Percentiles rank a stretch among this genome's conserved stretches.
These are phyloP conservation scores for Fusarium secorum DNA, from an alignment of 2,329 filamentous ascomycete species.

Conservation along the genomic window DNA sequence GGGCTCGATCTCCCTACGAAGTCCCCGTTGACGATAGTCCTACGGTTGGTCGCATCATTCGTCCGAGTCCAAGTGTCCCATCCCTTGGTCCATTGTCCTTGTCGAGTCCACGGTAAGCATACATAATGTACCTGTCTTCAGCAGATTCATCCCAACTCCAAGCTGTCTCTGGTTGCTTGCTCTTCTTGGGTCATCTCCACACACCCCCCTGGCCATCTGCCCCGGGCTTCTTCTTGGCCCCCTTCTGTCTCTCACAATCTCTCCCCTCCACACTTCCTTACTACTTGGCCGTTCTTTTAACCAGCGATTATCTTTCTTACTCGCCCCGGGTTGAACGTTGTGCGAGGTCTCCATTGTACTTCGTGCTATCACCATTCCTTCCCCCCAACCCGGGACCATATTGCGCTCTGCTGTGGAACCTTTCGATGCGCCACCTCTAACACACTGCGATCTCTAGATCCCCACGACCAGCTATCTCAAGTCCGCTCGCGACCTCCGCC, in stretches of 20 bases:
- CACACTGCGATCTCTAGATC: constrained; percentile 50
- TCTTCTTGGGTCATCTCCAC: constrained; percentile 31
- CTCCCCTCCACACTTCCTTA: constrained; percentile 32
- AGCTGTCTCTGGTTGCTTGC: constrained; percentile 8
- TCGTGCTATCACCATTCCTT: constrained; percentile 34
- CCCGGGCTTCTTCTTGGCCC: constrained; percentile 34
- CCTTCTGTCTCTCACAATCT: constrained; percentile 39
- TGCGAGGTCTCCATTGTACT: constrained; percentile 38
- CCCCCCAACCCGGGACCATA: constrained; percentile 19
- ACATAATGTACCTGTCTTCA: constrained; percentile 2
- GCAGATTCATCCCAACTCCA: constrained; percentile 34
- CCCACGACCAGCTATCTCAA: constrained; percentile 57
- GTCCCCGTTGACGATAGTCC: constrained; percentile 54
- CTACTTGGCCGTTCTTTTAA: constrained; percentile 24
- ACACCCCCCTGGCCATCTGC: constrained; percentile 32
- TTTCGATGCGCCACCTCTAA: constrained; percentile 26
- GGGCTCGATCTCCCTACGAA: constrained; percentile 32
- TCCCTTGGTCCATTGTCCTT: constrained; percentile 36
- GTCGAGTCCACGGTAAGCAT: constrained; percentile 42
- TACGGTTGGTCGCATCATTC: constrained; percentile 52
- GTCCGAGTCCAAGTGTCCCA: constrained; percentile 32
- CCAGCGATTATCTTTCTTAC: constrained; percentile 22
- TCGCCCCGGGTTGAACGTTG: constrained; percentile 30
- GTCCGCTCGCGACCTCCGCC: constrained; percentile 58
- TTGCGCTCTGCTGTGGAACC: constrained; percentile 41